phyloP scores from a whole-genome alignment of 2,329 filamentous ascomycete genomes.

The Aspergillus piperis region DNA sequence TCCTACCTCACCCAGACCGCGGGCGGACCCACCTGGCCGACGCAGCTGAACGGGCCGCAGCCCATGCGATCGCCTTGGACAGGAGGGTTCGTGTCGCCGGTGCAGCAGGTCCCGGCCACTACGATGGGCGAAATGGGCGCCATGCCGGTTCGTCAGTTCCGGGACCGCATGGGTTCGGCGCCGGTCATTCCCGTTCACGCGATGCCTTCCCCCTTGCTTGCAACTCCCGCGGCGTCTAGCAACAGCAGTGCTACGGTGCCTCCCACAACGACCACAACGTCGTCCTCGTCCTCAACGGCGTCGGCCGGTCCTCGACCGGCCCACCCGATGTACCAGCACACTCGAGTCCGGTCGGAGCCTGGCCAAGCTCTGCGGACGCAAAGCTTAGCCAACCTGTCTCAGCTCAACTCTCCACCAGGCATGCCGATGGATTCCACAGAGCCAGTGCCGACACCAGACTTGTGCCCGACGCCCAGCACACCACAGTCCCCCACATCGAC shows the following conservation, averaged over 20 bases:
- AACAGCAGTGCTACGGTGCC: conserved; percentile 9
- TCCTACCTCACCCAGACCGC: conserved; percentile 27
- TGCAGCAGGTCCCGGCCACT: conserved; percentile 20
- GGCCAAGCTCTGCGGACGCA: neutral
- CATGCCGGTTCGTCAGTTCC: conserved; percentile 28
- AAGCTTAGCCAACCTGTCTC: conserved; percentile 11
- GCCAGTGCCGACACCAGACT: conserved; percentile 35
- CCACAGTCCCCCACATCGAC: conserved; percentile 30
- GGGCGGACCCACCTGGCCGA: conserved; percentile 19
- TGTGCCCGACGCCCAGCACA: conserved; percentile 35
- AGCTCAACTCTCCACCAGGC: conserved; percentile 22
- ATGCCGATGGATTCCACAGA: conserved; percentile 26
- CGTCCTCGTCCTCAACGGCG: too few relatives aligned
- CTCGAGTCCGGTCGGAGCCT: conserved; percentile 25
- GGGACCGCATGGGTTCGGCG: conserved; percentile 37
- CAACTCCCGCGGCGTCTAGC: conserved; percentile 10
- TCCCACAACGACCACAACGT: conserved; percentile 11
- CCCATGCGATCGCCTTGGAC: conserved; percentile 24
- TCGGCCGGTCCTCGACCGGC: conserved; percentile 23
- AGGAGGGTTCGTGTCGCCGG: conserved; percentile 26
- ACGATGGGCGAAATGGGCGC: conserved; percentile 21
- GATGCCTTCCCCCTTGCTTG: conserved; percentile 13
- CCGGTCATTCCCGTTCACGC: conserved; percentile 33
- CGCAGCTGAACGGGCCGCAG: conserved; percentile 6
- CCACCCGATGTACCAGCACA: conserved; percentile 18